phyloP scores from a whole-genome alignment of 2,329 filamentous ascomycete genomes.

The Fusarium secorum region DNA sequence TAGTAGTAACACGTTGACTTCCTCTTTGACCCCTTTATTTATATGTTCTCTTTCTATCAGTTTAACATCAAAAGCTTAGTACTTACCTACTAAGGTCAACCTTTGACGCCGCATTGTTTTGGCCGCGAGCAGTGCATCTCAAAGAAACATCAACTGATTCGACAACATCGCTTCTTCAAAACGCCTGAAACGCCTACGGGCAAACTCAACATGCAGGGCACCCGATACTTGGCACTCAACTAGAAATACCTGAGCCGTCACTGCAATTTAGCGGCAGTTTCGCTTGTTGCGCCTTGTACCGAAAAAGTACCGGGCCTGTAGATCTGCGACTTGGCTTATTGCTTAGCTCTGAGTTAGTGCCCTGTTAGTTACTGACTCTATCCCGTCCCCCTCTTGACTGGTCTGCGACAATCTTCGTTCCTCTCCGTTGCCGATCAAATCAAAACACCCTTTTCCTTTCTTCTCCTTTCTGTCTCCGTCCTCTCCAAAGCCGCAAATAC shows the following conservation, averaged over 20 bases:
- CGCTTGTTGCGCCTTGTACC: constrained; percentile 13
- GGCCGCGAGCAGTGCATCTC: constrained; percentile 15
- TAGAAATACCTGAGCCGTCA: constrained; percentile 13
- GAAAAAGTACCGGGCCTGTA: constrained; percentile 28
- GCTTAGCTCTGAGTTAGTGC: constrained; percentile 31
- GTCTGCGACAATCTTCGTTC: constrained; percentile 30
- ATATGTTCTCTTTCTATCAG: background rate
- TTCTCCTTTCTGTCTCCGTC: background rate
- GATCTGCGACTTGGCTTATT: constrained; percentile 43
- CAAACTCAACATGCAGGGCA: constrained; percentile 17
- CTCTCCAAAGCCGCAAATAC: constrained; percentile 10
- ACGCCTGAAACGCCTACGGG: constrained; percentile 33
- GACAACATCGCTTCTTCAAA: constrained; percentile 14
- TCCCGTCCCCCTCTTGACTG: background rate
- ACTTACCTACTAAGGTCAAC: background rate
- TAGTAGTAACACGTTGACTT: background rate
- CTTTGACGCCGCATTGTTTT: constrained; percentile 15
- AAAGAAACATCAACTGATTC: constrained; percentile 29
- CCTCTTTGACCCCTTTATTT: background rate
- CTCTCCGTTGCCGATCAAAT: constrained; percentile 33
- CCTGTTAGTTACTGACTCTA: background rate
- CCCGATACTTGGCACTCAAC: constrained; percentile 7
- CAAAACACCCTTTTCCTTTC: constrained; percentile 21
- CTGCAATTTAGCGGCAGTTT: background rate
- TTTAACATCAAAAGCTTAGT: background rate